These are phyloP conservation scores for Leccinum pellstonianum DNA, from an alignment of 768 basidiomycete genomes.

Conservation along the genomic window DNA sequence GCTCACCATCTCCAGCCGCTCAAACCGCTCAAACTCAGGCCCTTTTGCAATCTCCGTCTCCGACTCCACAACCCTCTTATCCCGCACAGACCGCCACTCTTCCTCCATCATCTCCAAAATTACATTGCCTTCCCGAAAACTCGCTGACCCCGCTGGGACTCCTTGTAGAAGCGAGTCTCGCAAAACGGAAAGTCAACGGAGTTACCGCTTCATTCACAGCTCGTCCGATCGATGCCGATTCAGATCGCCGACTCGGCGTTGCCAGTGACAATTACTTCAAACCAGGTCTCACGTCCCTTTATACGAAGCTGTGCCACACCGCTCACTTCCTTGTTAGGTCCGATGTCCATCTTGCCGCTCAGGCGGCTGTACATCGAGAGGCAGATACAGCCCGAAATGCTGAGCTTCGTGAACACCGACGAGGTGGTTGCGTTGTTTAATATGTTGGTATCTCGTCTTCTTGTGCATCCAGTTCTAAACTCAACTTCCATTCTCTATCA, in stretches of 20 bases:
- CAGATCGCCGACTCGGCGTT: slow-evolving; percentile 63
- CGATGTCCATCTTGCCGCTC: slow-evolving; percentile 85
- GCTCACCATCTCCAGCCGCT: slow-evolving; percentile 69
- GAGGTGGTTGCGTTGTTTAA: slow-evolving; percentile 91
- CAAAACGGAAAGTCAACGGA: slow-evolving; percentile 63
- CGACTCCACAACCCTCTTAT: slow-evolving; percentile 43
- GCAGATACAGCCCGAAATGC: slow-evolving; percentile 90
- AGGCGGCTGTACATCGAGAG: slow-evolving; percentile 83
- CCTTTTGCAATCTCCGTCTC: slow-evolving; percentile 52
- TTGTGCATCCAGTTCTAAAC: slow-evolving; percentile 2
- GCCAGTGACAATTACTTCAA: slow-evolving; percentile 90
- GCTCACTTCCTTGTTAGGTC: slow-evolving; percentile 47
- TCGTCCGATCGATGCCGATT: slow-evolving; percentile 36
- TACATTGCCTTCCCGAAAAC: slow-evolving; percentile 92
- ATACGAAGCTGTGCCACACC: background rate
- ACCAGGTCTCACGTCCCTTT: slow-evolving; percentile 55
- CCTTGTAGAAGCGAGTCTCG: slow-evolving; percentile 85
- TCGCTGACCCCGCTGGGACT: slow-evolving; percentile 89
- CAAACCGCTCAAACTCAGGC: slow-evolving; percentile 53
- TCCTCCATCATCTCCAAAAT: slow-evolving; percentile 66
- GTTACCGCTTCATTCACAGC: slow-evolving; percentile 42
- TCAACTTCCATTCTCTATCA: slow-evolving; percentile 29
- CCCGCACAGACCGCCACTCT: slow-evolving; percentile 22
- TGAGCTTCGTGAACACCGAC: slow-evolving; percentile 82
- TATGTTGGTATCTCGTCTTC: slow-evolving; percentile 56